phyloP scores from a whole-genome alignment of 495 filamentous ascomycete species.

The Xylaria venustula region DNA sequence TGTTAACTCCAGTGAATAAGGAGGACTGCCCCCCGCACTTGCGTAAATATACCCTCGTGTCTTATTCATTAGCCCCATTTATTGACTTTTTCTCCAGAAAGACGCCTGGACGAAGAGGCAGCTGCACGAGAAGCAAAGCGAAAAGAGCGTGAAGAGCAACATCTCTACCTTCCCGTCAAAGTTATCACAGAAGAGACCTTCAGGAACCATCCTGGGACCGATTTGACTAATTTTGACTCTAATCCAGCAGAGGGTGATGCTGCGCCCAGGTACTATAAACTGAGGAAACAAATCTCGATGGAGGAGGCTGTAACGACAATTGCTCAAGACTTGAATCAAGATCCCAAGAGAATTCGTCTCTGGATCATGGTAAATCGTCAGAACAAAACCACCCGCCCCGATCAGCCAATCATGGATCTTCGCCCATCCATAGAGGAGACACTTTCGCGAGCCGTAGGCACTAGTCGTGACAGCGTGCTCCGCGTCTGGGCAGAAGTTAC shows the following conservation, averaged over 20 bases:
- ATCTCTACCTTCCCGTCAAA: conserved; percentile 81
- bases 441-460: conserved; percentile 55
- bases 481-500: conserved; percentile 83
- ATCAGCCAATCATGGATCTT: conserved; percentile 74
- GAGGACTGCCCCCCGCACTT: conserved; percentile 84
- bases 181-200: conserved; percentile 79
- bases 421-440: conserved; percentile 84
- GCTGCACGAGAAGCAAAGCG: conserved; percentile 66
- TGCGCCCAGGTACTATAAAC: conserved; percentile 63
- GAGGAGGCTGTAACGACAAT: conserved; percentile 67
- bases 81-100: conserved; percentile 50
- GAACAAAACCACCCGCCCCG: conserved; percentile 92
- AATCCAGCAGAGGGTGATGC: conserved; percentile 53
- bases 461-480: conserved; percentile 66
- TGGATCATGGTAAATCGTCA: conserved; percentile 99
- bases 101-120: conserved; percentile 76
- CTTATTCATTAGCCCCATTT: not conserved
- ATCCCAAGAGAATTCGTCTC: conserved; percentile 66
- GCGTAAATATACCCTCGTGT: conserved; percentile 45
- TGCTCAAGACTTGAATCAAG: conserved; percentile 63
- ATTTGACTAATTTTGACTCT: conserved; percentile 71
- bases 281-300: conserved; percentile 71
- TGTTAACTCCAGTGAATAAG: conserved; percentile 70
- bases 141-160: conserved; percentile 90
- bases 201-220: conserved; percentile 76